Base-by-base conservation (phyloP, 2,329 filamentous ascomycete species). In the Cladophialophora chaetospira region DNA sequence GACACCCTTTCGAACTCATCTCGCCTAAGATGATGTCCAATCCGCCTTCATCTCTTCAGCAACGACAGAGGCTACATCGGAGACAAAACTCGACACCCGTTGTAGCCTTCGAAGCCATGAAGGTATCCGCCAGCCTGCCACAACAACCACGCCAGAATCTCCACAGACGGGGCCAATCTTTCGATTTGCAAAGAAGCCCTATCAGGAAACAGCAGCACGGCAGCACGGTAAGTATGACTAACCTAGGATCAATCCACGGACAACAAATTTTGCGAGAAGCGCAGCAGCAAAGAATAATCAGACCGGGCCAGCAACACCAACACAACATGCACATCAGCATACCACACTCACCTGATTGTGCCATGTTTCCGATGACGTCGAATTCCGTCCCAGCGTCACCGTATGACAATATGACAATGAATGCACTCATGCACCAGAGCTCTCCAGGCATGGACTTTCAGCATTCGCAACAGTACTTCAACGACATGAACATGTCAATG, bases 231-330 rank as follows among this genome's bases (percentile, higher is more conserved):
- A 77, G 82, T 61, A 80, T 78, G 77, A 83, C 76, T 73, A 79
- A 76, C 79, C 78, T 78, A 82, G 75, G 79, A 79, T 60, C 66
- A 69, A 78, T 76, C 74, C 73, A 82, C 77, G 77, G 79, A 82
- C 88, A 92, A 83, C 88, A 91, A 83, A 82, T 85, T 78, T 83
- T 91, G 86, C 88, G 87, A 87, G 88, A 89, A 89, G 83, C 88
- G 86, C 90, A 93, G 84, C 85, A 89, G 86, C 89, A 91, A 80
- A 85, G 84, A 83, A 82, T 85, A 82, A 83, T 84, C 83, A 86
- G 88, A 85, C 88, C 88, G 84, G 87, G 88, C 82, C 80, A 74
- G 69, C 72, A 76, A 60, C 70, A 69, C 46, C 69, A 73, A 53
- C 68, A 44, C 9, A 55, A 63, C 42, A 61, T 55, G 50, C 57